These are phyloP conservation scores for Diutina siamensis DNA, from an alignment of 1,139 yeast species.

Conservation along the genomic window DNA sequence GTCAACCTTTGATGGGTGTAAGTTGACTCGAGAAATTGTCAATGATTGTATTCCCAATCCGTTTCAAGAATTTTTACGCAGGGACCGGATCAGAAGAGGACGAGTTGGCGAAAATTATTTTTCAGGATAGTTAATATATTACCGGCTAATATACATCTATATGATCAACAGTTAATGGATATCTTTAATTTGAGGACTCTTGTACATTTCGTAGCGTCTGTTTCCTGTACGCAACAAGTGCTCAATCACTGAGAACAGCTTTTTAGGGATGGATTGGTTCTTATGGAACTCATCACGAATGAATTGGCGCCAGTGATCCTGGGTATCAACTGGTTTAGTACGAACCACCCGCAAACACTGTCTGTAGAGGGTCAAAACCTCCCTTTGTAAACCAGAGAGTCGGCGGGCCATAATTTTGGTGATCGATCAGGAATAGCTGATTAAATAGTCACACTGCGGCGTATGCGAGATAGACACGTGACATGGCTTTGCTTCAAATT, in stretches of 20 bases:
- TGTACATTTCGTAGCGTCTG: constrained; percentile 61
- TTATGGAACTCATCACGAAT: constrained; percentile 54
- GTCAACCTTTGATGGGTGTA: constrained; percentile 19
- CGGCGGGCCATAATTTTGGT: neutral
- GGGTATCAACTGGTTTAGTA: constrained; percentile 40
- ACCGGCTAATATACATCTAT: neutral
- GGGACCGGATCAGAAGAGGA: constrained; percentile 31
- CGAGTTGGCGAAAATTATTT: constrained; percentile 35
- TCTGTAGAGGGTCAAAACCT: constrained; percentile 54
- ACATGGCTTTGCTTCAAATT: too few relatives aligned
- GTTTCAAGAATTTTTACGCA: constrained; percentile 19
- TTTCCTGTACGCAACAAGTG: constrained; percentile 71
- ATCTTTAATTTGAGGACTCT: constrained; percentile 54
- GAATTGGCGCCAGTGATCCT: constrained; percentile 34
- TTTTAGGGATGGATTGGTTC: constrained; percentile 47
- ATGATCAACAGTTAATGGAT: constrained; percentile 20
- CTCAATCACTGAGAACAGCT: constrained; percentile 81
- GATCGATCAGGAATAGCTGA: too few relatives aligned
- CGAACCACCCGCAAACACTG: constrained; percentile 42
- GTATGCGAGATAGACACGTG: too few relatives aligned
- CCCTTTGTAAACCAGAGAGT: constrained; percentile 51
- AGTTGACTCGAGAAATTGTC: constrained; percentile 21
- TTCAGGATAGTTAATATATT: neutral
- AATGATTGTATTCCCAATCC: constrained; percentile 21
- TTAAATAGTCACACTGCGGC: too few relatives aligned